Evolutionary conservation across 2,329 filamentous ascomycete species (phyloP), one percentile per base, ranked within the genome.

Genomic region (Scolecobasidium constrictum): DNA sequence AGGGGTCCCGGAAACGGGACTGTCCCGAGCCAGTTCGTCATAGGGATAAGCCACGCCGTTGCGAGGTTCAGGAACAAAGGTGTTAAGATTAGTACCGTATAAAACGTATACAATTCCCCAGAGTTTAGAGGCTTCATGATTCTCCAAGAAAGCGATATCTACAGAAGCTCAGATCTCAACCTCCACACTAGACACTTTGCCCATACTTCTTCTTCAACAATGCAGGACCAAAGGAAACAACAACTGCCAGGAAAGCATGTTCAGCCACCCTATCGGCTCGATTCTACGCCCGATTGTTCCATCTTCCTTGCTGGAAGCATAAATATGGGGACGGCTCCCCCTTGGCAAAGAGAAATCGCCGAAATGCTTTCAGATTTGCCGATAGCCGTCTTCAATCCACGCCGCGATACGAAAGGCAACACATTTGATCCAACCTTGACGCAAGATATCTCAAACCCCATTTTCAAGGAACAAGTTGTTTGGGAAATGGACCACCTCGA

Each of bases 401-500:
- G 34, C 34, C 17, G 34, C 17, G 34, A 36, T 18, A 7, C 7
- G 16, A 15, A 36, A 36, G 34, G 34, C 9, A 36, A 36, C 34
- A 36, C 7, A 36, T 36, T 36, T 18, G 34, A 36, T 36, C 34
- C 34, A 13, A 36, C 11, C 34, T 15, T 36, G 16, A 36, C 7
- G 34, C 34, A 36, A 36, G 34, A 36, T 36, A 36, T 36, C 34
- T 36, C 34, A 36, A 36, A 36, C 34, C 9, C 34, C 9, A 36
- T 7, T 7, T 36, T 36, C 34, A 36, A 17, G 16, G 34, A 36
- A 36, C 34, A 36, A 36, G 34, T 36, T 15, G 34, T 56, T 19
- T 82, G 78, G 77, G 78, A 82, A 59, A 62, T 81, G 2, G 62
- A 68, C 11, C 73, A 66, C 55, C 70, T 76, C 47, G 68, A 73